Conservation (phyloP, 768 basidiomycete species). For the Phylloporus sp. region DNA sequence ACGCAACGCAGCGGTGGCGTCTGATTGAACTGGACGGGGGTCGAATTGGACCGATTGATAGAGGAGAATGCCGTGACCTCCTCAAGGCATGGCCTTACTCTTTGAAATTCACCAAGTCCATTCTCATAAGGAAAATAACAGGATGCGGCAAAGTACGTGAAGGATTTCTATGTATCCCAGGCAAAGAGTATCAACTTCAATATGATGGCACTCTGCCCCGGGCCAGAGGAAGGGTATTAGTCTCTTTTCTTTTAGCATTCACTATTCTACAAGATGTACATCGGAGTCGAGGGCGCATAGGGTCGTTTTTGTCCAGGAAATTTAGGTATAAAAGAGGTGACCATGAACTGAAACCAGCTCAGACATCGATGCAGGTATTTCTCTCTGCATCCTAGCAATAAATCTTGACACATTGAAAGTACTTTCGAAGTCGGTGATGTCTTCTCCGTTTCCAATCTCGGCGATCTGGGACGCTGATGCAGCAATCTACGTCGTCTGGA, state of each 20-base stretch:
- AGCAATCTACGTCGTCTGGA: constrained; percentile 21
- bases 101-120: neutral
- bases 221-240: constrained; percentile 13
- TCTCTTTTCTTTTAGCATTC: neutral
- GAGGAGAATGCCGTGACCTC: constrained; percentile 57
- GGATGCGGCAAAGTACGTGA: constrained; percentile 45
- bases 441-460: constrained; percentile 32
- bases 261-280: constrained; percentile 9
- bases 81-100: constrained; percentile 39
- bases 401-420: constrained; percentile 30
- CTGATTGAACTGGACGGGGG: constrained; percentile 84
- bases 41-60: constrained; percentile 73
- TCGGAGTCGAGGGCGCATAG: neutral
- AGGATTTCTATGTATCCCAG: constrained; percentile 38
- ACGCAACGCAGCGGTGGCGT: constrained; percentile 33
- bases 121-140: constrained; percentile 15
- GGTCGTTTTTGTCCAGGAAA: neutral
- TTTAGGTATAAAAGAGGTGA: neutral
- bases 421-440: constrained; percentile 30
- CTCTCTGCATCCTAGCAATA: constrained; percentile 28
- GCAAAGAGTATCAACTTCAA: constrained; percentile 40
- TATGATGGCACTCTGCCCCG: constrained; percentile 44
- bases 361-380: constrained; percentile 29
- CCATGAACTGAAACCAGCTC: constrained; percentile 22
- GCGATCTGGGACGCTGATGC: constrained; percentile 29